phyloP scores from a whole-genome alignment of 495 filamentous ascomycete species.

The Penicillium turbatum region DNA sequence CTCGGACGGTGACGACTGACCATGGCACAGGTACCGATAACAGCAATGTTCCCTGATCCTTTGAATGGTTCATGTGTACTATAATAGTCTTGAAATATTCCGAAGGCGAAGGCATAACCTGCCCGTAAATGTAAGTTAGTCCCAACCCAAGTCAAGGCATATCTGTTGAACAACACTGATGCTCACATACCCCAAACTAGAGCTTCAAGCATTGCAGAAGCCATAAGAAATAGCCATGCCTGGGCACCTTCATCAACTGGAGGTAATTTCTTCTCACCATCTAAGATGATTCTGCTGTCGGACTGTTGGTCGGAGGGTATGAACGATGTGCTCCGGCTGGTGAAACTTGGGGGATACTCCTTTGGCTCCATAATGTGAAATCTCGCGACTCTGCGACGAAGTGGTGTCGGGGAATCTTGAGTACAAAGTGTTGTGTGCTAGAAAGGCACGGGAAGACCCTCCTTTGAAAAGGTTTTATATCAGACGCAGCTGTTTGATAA shows the following conservation, averaged over 20 bases:
- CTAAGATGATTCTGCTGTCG: background rate
- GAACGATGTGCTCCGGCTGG: conserved; percentile 1
- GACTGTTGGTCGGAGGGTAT: conserved; percentile 3
- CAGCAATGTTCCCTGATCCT: conserved; percentile 37
- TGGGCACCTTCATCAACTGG: conserved; percentile 55
- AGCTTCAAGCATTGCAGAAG: conserved; percentile 57
- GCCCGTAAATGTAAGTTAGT: background rate
- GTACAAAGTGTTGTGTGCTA: background rate
- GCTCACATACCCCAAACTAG: conserved; percentile 56
- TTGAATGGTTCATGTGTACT: conserved; percentile 43
- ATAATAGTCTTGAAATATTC: conserved; percentile 58
- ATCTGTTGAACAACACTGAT: background rate
- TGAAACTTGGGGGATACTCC: conserved; percentile 7
- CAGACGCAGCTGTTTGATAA: background rate
- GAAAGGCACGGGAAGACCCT: background rate
- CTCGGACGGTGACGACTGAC: conserved; percentile 12
- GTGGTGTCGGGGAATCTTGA: background rate
- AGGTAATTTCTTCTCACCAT: conserved; percentile 34
- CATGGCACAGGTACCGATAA: conserved; percentile 45
- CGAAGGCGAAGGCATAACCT: conserved; percentile 63
- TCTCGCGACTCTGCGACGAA: background rate
- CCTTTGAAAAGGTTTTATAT: conserved; percentile 1
- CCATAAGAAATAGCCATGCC: conserved; percentile 61
- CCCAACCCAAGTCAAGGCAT: background rate
- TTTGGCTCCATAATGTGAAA: conserved; percentile 1